These are phyloP conservation scores for Nicotiana otophora DNA, from an alignment of 257 asterid species.

Conservation along the genomic window DNA sequence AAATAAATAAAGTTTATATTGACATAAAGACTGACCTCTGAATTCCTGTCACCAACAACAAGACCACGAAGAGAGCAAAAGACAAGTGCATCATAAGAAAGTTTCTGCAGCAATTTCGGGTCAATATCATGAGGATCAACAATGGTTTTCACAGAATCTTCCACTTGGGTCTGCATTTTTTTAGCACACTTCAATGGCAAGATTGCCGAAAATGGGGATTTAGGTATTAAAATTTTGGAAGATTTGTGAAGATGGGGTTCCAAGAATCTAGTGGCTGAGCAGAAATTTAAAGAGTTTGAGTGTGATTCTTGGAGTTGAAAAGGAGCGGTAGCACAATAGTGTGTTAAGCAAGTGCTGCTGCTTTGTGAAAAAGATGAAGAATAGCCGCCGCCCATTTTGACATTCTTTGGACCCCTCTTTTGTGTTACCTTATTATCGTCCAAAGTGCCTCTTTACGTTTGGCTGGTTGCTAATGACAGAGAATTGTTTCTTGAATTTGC, in stretches of 20 bases:
- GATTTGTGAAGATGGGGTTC: conserved; percentile 22
- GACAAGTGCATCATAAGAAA: conserved; percentile 77
- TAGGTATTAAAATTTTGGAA: conserved; percentile 28
- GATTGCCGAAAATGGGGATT: conserved; percentile 23
- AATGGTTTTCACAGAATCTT: conserved; percentile 21
- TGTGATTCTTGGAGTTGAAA: conserved; percentile 8
- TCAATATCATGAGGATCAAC: conserved; percentile 63
- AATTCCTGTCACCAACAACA: conserved; percentile 74
- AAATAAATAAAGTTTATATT: neutral
- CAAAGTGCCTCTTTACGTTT: neutral
- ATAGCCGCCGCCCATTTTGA: conserved; percentile 27
- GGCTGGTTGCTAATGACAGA: too few species aligned
- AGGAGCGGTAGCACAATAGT: conserved; percentile 4
- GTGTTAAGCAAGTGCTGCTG: neutral
- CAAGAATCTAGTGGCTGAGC: conserved; percentile 9
- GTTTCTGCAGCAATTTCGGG: conserved; percentile 47
- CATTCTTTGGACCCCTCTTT: conserved; percentile 2
- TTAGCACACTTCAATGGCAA: conserved; percentile 32
- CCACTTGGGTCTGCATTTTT: conserved; percentile 18
- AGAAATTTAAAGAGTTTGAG: conserved; percentile 9
- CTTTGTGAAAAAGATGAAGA: conserved; percentile 14
- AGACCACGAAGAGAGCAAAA: conserved; percentile 92
- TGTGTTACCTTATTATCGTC: neutral
- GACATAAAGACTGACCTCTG: conserved; percentile 41
- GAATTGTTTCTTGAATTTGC: neutral